Base-by-base conservation (phyloP, 1,139 yeast genomes). In the Fermentozyma sake region DNA sequence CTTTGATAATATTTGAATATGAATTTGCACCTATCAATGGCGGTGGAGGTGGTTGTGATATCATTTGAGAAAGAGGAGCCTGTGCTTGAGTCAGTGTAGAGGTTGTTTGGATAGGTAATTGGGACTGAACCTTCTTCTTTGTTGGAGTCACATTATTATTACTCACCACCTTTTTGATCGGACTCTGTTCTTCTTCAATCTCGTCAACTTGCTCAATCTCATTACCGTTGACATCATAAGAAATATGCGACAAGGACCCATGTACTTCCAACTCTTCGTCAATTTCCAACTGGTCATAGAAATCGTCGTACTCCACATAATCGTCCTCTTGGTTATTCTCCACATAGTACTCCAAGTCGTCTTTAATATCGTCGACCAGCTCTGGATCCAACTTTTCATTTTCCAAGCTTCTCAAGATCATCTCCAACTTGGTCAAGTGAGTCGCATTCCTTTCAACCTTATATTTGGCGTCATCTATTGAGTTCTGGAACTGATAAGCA, bases 241-340 rank as follows among this genome's bases (percentile, higher is more conserved):
- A 62, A 39, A 59, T 61, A 33, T 65, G 42, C 5, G 66, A 75
- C 32, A 65, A 66, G 15, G 63, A 61, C 14, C 76, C 79, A 28
- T 61, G 64, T 6, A 44, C 61, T 41, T 64, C 65, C 29, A 72
- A 47, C 9, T 26, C 28, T 24, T 79, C 86, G 31, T 76, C 86
- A 28, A 86, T 70, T 30, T 84, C 91, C 40, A 91, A 70, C 33
- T 79, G 87, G 42, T 91, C 97, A 52, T 91, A 91, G 39, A 91
- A 77, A 18, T 87, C 91, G 45, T 91, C 97, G 54, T 91, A 95
- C 49, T 91, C 97, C 14, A 91, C 84, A 54, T 87, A 93, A 47
- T 89, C 96, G n/a, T 80, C 95, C 33, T 87, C 96, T 56, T 84
- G 94, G 50, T 91, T 93, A 38, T 91, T 84, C 38, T 91, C 97